Conservation (phyloP, 2,329 filamentous ascomycete genomes). For the Sclerotinia nivalis region DNA sequence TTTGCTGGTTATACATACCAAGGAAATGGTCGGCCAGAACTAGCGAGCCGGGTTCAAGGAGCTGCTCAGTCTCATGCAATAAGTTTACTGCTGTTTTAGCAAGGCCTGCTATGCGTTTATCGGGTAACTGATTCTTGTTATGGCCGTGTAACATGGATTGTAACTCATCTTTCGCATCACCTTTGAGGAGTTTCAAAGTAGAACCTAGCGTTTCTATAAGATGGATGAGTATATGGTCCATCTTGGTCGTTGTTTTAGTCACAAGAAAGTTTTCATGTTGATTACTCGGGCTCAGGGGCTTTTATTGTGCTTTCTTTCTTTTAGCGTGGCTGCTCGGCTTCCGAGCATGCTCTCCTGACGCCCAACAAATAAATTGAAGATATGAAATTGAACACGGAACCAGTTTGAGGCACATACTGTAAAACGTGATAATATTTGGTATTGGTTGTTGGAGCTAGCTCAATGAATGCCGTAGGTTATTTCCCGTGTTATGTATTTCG, state of each 20-base stretch:
- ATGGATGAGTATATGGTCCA: not conserved
- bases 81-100: slow-evolving; percentile 4
- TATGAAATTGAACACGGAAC: too few relatives aligned
- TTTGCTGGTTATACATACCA: slow-evolving; percentile 19
- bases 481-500: too few relatives aligned
- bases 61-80: slow-evolving; percentile 20
- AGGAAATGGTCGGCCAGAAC: slow-evolving; percentile 27
- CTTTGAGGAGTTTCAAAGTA: slow-evolving; percentile 8
- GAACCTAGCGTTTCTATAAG: slow-evolving; percentile 1
- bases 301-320: too few relatives aligned
- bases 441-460: too few relatives aligned
- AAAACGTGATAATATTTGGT: too few relatives aligned
- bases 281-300: too few relatives aligned
- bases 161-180: not conserved
- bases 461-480: too few relatives aligned
- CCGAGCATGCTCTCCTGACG: too few relatives aligned
- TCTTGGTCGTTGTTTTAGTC: not conserved
- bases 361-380: too few relatives aligned
- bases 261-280: too few relatives aligned
- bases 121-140: slow-evolving; percentile 16
- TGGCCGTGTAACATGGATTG: slow-evolving; percentile 5
- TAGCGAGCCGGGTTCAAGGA: slow-evolving; percentile 19
- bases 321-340: too few relatives aligned
- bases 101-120: slow-evolving; percentile 10
- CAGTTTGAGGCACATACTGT: too few relatives aligned